Conservation (phyloP, 805 yeast species). For the Cyberlindnera mississippiensis region DNA sequence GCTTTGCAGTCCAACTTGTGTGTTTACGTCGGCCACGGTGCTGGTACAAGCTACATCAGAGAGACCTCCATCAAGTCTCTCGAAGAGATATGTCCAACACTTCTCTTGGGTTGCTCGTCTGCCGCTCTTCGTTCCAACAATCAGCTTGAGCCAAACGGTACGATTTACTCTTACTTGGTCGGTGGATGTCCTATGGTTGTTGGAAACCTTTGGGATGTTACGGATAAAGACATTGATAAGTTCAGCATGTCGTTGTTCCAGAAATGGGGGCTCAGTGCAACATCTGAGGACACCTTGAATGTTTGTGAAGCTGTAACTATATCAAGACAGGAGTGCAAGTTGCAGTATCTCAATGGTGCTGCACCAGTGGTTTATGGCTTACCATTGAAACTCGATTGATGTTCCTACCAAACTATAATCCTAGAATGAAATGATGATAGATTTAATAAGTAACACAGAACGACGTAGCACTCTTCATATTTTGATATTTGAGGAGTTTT, state of each 20-base stretch:
- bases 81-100: constrained; percentile 47
- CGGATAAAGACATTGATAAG: constrained; percentile 89
- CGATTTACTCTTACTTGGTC: constrained; percentile 66
- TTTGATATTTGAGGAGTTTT: constrained; percentile 9
- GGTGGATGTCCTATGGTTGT: constrained; percentile 83
- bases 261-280: constrained; percentile 56
- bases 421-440: background rate
- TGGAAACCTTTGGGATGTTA: constrained; percentile 94
- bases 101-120: constrained; percentile 89
- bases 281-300: constrained; percentile 11
- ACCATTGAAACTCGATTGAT: constrained; percentile 44
- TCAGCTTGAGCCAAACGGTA: constrained; percentile 67
- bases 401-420: background rate
- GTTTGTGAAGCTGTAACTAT: constrained; percentile 54
- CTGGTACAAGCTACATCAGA: constrained; percentile 82
- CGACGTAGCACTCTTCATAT: constrained; percentile 1
- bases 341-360: constrained; percentile 80
- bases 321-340: constrained; percentile 65
- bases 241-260: constrained; percentile 61
- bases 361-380: constrained; percentile 91
- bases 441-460: too few species aligned
- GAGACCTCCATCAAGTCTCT: constrained; percentile 48
- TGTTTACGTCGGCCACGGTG: constrained; percentile 91
- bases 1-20: constrained; percentile 49
- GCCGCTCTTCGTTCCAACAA: constrained; percentile 61